Evolutionary conservation across 2,329 filamentous ascomycete genomes (phyloP).

Genomic region (Colletotrichum tropicicola): DNA sequence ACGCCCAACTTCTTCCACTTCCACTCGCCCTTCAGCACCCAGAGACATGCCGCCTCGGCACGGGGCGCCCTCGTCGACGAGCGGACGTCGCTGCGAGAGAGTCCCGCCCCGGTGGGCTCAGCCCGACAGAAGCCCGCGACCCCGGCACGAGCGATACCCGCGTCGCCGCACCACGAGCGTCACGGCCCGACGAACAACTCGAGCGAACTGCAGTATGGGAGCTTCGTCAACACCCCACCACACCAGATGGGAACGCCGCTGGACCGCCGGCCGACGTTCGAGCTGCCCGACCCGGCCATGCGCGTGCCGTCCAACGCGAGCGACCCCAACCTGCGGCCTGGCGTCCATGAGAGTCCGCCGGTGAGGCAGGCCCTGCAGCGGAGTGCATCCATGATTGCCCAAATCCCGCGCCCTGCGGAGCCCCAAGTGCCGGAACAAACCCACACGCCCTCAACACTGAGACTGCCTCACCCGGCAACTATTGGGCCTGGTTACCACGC

Average conservation of each 20-base stretch:
- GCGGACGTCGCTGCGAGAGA: slow-evolving; percentile 33
- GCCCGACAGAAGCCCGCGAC: slow-evolving; percentile 30
- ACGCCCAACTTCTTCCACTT: neutral
- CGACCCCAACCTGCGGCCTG: slow-evolving; percentile 30
- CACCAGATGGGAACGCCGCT: slow-evolving; percentile 35
- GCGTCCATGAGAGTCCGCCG: slow-evolving; percentile 28
- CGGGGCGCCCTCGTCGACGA: slow-evolving; percentile 31
- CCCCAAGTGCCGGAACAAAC: slow-evolving; percentile 1
- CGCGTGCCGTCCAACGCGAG: slow-evolving; percentile 44
- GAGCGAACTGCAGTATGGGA: slow-evolving; percentile 59
- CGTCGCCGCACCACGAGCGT: slow-evolving; percentile 42
- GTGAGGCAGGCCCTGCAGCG: slow-evolving; percentile 42
- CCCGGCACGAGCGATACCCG: slow-evolving; percentile 34
- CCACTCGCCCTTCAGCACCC: slow-evolving; percentile 14
- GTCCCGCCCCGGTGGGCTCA: slow-evolving; percentile 37
- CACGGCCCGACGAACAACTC: slow-evolving; percentile 50
- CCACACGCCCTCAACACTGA: slow-evolving; percentile 6
- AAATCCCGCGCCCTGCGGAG: neutral
- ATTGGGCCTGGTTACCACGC: neutral
- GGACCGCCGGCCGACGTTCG: slow-evolving; percentile 45
- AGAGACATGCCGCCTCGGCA: neutral
- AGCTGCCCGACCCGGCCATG: slow-evolving; percentile 64
- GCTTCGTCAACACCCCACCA: slow-evolving; percentile 57
- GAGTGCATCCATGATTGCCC: slow-evolving; percentile 42
- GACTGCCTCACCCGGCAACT: slow-evolving; percentile 20